Conservation (phyloP, 75 land plant genomes). For the Sequoia sempervirens region DNA sequence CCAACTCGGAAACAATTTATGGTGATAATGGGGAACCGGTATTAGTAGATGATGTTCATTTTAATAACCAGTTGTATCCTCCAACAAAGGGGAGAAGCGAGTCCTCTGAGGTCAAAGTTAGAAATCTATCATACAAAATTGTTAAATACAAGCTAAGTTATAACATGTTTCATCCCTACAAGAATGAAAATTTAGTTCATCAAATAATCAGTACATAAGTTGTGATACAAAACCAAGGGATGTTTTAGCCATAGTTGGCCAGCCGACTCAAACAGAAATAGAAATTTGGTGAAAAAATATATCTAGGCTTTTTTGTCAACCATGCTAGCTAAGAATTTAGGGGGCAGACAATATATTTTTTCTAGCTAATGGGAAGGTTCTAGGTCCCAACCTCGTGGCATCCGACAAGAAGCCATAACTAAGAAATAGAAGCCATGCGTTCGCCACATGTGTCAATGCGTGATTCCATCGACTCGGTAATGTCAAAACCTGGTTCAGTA, state of each 20-base stretch:
- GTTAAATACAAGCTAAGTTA: background rate
- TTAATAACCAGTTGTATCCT: background rate
- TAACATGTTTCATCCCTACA: background rate
- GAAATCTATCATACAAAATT: background rate
- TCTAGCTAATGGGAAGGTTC: no score
- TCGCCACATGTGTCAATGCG: no score
- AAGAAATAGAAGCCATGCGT: no score
- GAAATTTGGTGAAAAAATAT: no score
- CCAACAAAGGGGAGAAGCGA: background rate
- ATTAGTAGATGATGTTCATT: background rate
- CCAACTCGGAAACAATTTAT: background rate
- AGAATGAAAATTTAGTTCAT: slow-evolving; percentile 9
- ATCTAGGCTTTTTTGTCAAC: no score
- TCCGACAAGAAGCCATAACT: no score
- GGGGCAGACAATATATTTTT: no score
- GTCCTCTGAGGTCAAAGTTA: slow-evolving; percentile 2
- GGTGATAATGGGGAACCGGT: background rate
- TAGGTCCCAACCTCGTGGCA: no score
- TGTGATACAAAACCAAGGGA: slow-evolving; percentile 44
- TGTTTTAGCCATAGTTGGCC: slow-evolving; percentile 81
- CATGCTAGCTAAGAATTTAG: no score
- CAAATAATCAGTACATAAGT: slow-evolving; percentile 44
- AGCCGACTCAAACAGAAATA: no score
- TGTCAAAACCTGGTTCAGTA: no score
- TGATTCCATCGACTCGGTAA: no score